Base-by-base conservation (phyloP, 2,329 filamentous ascomycete genomes). In the Lecanoromycetidae sp. region DNA sequence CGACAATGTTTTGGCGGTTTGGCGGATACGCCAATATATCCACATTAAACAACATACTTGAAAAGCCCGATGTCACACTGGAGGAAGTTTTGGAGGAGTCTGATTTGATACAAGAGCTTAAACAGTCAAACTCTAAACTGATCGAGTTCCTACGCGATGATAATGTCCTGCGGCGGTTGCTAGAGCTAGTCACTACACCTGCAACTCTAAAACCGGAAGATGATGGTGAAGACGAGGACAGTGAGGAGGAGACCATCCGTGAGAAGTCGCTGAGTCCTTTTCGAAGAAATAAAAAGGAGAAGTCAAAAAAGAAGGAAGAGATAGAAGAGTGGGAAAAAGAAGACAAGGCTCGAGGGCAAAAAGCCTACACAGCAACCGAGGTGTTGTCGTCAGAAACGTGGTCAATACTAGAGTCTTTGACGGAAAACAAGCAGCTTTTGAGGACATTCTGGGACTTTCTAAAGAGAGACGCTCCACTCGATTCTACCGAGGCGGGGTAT, bases 1-100 rank as follows among this genome's bases (percentile, higher is more conserved):
- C 60, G 80, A 90, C 67, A 72, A 98, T 98, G 91, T 98, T 98
- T 70, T 98, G 91, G 91, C 84, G 90, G 70, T 98, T 96, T 76
- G 90, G 91, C 76, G 87, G 87, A 63, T 96, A 96, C 76, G 86
- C 88, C 74, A 94, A 87, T 75, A 84, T 94, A 69, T 95, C 90
- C 60, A 84, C 88, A 62, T 87, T 98, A 67, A 91, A 96, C 68
- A 87, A 82, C 57, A 85, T 98, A 61, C 87, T 98, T 64, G 91
- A 98, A 64, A 94, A 94, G 68, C 80, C 78, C 58, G 85, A 94
- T 68, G 88, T 95, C 63, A 87, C 85, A 44, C 82, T 96, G 56
- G 91, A 98, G 68, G 90, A 96, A 63, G 75, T 98, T 51, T 79
- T 98, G 54, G 88, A 96, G 65, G 91, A 98, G 73, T 84, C 84